Percentiles rank a stretch among this genome's conserved stretches.
phyloP scores from a whole-genome alignment of 371 early-diverging fungal species.

The Rhizopus stolonifer region DNA sequence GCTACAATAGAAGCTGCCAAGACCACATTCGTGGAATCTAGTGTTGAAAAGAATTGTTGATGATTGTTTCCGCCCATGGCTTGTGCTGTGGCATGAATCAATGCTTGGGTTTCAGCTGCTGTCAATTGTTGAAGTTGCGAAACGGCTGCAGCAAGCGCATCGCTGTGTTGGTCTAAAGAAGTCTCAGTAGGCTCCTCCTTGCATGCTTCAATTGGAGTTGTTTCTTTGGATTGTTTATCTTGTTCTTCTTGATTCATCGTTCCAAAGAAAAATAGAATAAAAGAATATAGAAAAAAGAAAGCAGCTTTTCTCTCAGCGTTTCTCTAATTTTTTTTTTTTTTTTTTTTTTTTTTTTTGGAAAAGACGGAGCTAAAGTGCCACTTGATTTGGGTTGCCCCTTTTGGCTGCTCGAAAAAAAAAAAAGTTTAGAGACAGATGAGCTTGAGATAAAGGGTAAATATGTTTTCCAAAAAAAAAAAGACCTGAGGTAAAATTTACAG shows the following conservation, averaged over 20 bases:
- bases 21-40: conserved; percentile 2
- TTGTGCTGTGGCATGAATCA: conserved; percentile 1
- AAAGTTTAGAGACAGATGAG: no score
- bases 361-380: not conserved
- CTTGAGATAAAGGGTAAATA: no score
- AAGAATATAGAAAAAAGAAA: not conserved
- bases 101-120: conserved; percentile 1
- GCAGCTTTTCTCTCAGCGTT: no score
- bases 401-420: no score
- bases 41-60: not conserved
- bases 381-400: no score
- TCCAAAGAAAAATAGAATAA: not conserved
- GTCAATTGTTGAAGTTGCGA: conserved; percentile 2
- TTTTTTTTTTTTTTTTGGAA: no score
- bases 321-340: no score
- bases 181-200: not conserved
- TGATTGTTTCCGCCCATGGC: conserved; percentile 1
- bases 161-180: not conserved
- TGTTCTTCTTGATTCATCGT: not conserved
- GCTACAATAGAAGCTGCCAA: conserved; percentile 10
- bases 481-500: no score
- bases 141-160: not conserved
- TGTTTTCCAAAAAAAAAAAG: not conserved
- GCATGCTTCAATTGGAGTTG: not conserved
- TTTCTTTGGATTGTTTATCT: not conserved